Percentiles rank a stretch among this genome's conserved stretches.
Evolutionary conservation across 495 filamentous ascomycete genomes (phyloP).

Genomic region (Lepidopterella palustris): DNA sequence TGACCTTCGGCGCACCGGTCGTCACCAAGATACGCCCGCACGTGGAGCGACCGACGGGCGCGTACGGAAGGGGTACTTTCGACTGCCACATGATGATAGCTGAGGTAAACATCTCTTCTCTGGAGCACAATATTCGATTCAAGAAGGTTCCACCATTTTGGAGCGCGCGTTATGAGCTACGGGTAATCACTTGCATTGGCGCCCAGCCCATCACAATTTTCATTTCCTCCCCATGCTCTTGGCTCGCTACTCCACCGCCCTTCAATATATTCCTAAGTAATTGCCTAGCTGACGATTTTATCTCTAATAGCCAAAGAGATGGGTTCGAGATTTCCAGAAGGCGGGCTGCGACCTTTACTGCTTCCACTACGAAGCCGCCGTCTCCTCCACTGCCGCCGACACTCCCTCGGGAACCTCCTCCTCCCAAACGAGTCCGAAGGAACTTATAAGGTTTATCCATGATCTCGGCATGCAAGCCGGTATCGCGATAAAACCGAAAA

Average conservation of each 20-base stretch:
- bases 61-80: constrained; percentile 77
- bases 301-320: constrained; percentile 76
- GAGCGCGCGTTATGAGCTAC: not conserved
- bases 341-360: constrained; percentile 97
- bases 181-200: constrained; percentile 17
- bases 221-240: not conserved
- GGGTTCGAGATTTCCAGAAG: constrained; percentile 88
- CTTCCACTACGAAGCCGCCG: constrained; percentile 98
- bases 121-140: not conserved
- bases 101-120: constrained; percentile 55
- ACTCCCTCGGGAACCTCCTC: constrained; percentile 61
- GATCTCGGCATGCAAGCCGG: constrained; percentile 82
- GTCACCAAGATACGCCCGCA: constrained; percentile 86
- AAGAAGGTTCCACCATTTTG: constrained; percentile 1
- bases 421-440: constrained; percentile 65
- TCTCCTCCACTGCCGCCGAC: constrained; percentile 74
- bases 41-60: constrained; percentile 55
- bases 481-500: constrained; percentile 92
- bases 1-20: constrained; percentile 91
- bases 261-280: constrained; percentile 18
- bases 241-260: constrained; percentile 9
- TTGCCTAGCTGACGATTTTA: not conserved
- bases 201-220: constrained; percentile 7
- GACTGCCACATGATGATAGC: constrained; percentile 99
- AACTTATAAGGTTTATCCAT: constrained; percentile 87